Conservation (phyloP, 2,329 filamentous ascomycete species). For the Fusarium sambucinum region DNA sequence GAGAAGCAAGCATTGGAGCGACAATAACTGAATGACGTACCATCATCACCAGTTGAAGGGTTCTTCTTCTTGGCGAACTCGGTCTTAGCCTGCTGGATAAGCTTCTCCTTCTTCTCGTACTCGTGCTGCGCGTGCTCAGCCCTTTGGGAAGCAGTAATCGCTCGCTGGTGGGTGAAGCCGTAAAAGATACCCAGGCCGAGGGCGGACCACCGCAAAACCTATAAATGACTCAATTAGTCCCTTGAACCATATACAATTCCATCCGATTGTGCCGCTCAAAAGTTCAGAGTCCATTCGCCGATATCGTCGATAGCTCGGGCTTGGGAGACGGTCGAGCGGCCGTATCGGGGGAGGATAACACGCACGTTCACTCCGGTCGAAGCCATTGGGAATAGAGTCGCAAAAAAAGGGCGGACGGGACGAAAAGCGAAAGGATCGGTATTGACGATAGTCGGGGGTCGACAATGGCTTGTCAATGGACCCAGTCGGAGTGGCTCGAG, state of each 20-base stretch:
- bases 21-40: constrained; percentile 43
- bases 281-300: constrained; percentile 27
- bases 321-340: constrained; percentile 42
- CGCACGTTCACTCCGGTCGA: constrained; percentile 77
- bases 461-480: constrained; percentile 61
- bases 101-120: constrained; percentile 88
- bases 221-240: constrained; percentile 51
- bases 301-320: constrained; percentile 34
- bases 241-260: constrained; percentile 20
- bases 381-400: constrained; percentile 67
- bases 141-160: constrained; percentile 79
- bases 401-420: constrained; percentile 57
- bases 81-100: constrained; percentile 93
- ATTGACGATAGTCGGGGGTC: constrained; percentile 52
- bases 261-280: constrained; percentile 28
- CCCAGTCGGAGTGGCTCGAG: constrained; percentile 57
- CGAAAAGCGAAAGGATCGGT: constrained; percentile 53
- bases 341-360: constrained; percentile 50
- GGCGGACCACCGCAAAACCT: constrained; percentile 98
- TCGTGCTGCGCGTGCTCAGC: constrained; percentile 79
- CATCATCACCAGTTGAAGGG: constrained; percentile 55
- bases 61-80: constrained; percentile 85
- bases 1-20: constrained; percentile 12
- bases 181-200: constrained; percentile 93
- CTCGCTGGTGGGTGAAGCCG: constrained; percentile 92